These are phyloP conservation scores for Hortaea werneckii DNA, from an alignment of 2,329 filamentous ascomycete species.

Conservation along the genomic window DNA sequence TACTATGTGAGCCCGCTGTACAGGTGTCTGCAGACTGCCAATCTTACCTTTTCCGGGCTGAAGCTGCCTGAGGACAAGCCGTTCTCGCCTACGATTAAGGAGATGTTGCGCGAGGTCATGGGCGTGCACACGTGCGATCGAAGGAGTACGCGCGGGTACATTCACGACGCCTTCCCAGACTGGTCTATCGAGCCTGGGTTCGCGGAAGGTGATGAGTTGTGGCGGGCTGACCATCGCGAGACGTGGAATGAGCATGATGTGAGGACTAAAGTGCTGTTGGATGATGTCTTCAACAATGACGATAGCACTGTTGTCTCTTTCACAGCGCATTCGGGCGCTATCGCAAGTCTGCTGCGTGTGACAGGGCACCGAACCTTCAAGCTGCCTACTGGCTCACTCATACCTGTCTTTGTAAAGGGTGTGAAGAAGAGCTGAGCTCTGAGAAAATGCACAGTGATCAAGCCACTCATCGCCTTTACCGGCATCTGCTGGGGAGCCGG, in stretches of 20 bases:
- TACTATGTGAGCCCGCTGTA: slow-evolving; percentile 57
- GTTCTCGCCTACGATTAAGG: slow-evolving; percentile 53
- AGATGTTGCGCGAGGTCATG: slow-evolving; percentile 53
- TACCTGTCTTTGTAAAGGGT: slow-evolving; percentile 41
- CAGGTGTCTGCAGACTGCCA: slow-evolving; percentile 53
- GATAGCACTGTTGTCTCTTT: slow-evolving; percentile 41
- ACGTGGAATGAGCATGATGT: slow-evolving; percentile 34
- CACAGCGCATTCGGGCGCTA: slow-evolving; percentile 50
- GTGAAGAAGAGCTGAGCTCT: slow-evolving; percentile 5
- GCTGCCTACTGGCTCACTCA: slow-evolving; percentile 40
- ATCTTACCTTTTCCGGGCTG: slow-evolving; percentile 49
- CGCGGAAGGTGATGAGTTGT: slow-evolving; percentile 47
- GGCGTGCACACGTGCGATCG: slow-evolving; percentile 60
- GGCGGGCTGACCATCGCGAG: slow-evolving; percentile 40
- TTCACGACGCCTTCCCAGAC: slow-evolving; percentile 42
- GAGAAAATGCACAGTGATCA: no score
- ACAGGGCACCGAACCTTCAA: slow-evolving; percentile 37
- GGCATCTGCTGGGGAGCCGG: no score
- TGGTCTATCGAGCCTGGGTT: slow-evolving; percentile 54
- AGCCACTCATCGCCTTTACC: no score
- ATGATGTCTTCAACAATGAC: slow-evolving; percentile 44
- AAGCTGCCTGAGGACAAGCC: slow-evolving; percentile 39
- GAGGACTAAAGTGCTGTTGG: slow-evolving; percentile 30
- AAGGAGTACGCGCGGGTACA: slow-evolving; percentile 45
- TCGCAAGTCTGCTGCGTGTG: slow-evolving; percentile 41